phyloP scores from a whole-genome alignment of 768 basidiomycete species.

The Cystofilobasidium bisporidii region DNA sequence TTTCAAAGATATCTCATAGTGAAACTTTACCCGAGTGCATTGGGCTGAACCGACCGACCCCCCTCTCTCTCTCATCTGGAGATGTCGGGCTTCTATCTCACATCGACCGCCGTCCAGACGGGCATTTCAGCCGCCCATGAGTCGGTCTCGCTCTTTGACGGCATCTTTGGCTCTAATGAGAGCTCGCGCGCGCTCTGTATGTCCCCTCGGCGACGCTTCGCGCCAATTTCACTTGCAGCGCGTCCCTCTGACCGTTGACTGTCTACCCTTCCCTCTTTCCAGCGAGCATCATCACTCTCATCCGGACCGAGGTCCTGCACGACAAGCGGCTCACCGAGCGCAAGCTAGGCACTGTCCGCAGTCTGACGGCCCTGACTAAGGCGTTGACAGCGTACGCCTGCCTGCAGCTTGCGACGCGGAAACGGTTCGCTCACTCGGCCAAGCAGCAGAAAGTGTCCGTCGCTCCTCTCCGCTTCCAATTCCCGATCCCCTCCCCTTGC shows the following conservation, averaged over 20 bases:
- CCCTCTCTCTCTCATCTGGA: too few relatives aligned
- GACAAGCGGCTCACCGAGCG: conserved; percentile 33
- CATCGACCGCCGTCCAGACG: conserved; percentile 34
- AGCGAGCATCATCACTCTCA: conserved; percentile 39
- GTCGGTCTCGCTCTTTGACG: conserved; percentile 34
- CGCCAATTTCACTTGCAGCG: background rate
- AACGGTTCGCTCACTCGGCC: conserved; percentile 32
- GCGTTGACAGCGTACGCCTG: conserved; percentile 42
- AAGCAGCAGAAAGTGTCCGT: conserved; percentile 38
- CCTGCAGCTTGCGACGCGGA: conserved; percentile 40
- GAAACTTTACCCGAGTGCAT: too few relatives aligned
- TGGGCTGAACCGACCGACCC: too few relatives aligned
- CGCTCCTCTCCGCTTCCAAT: background rate
- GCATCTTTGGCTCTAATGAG: conserved; percentile 42
- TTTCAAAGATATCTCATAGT: too few relatives aligned
- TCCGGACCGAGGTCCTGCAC: conserved; percentile 37
- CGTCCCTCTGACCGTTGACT: background rate
- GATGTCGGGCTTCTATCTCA: conserved; percentile 42
- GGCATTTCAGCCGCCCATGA: conserved; percentile 37
- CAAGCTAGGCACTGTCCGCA: conserved; percentile 33
- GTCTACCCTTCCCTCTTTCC: background rate
- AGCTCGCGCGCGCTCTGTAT: conserved; percentile 39
- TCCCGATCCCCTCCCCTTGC: background rate
- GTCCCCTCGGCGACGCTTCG: background rate
- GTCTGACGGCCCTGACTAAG: conserved; percentile 39